Evolutionary conservation across 83 land plant genomes (phyloP), one percentile per base, ranked within the genome.

Genomic region (Picea abies): DNA sequence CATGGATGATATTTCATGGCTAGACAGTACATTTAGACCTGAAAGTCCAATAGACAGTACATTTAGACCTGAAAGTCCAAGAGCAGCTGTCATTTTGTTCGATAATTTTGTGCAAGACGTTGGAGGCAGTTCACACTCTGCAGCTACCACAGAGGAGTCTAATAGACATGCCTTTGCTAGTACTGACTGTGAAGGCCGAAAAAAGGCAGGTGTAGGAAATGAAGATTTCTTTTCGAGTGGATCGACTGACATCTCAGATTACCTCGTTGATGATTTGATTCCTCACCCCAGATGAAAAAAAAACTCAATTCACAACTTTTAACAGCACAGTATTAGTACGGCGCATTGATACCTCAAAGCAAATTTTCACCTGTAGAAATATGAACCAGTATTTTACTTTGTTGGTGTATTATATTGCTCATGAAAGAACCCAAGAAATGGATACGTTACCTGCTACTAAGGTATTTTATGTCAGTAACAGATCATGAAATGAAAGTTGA

Each of bases 201-300:
- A 15, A 32, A 60, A 56, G 32, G 60, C 56, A 52, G 78, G 58
- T 52, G 25, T 49, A 52, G 60, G 19, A 49, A 76, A 76, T 76
- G 78, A 52, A 76, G 78, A 76, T 52, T 76, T 76, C 78, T 49
- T 76, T 49, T 22, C 78, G 23, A 76, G 61, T 49, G 78, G 78
- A 76, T 23, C 61, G 15, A 52, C 78, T 76, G 78, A 76, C 44
- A 76, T 76, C 56, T 76, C 78, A 76, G 79, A 76, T 25, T 76
- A 52, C 56, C 35, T 76, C 25, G 26, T 76, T 58, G 79, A 76
- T 56, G 79, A 76, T 76, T 76, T 76, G 61, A 76, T 49, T 26
- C 79, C 62, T 52, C 62, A 52, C 2, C 32, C 79, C 62, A 56
- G 17, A 76, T 76, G 25, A 76, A 56, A 76, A 5, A 56, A 23